Percentiles rank a stretch among this genome's conserved stretches.
Evolutionary conservation across 2,329 filamentous ascomycete genomes (phyloP).

Genomic region (Beauveria sp.): DNA sequence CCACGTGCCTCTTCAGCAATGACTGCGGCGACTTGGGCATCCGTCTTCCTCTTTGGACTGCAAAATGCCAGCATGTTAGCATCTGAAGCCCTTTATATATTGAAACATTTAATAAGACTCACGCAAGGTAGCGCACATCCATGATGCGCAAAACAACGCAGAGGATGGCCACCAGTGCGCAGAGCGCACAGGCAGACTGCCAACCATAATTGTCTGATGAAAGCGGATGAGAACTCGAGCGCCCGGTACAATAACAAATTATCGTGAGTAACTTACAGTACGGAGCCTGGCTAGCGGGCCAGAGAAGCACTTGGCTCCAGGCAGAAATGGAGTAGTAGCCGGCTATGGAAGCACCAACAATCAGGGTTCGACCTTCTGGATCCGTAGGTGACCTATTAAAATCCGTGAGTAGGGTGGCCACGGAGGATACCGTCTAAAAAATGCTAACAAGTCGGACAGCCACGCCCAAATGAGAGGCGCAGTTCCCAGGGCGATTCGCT

Average conservation of each 20-base stretch:
- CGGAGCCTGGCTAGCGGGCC: slow-evolving; percentile 43
- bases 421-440: no score
- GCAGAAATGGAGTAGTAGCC: slow-evolving; percentile 42
- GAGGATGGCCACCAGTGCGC: slow-evolving; percentile 37
- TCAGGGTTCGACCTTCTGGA: slow-evolving; percentile 21
- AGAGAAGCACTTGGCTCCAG: slow-evolving; percentile 44
- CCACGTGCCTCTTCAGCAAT: neutral
- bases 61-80: neutral
- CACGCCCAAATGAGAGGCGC: slow-evolving; percentile 45
- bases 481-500: slow-evolving; percentile 38
- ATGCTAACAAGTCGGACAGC: slow-evolving; percentile 36
- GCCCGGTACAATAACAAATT: neutral
- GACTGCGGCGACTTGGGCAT: neutral
- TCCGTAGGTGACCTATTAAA: slow-evolving; percentile 1
- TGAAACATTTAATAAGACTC: neutral
- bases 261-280: slow-evolving; percentile 28
- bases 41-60: slow-evolving; percentile 10
- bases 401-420: neutral
- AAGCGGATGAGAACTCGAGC: neutral
- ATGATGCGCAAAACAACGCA: slow-evolving; percentile 34
- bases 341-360: slow-evolving; percentile 41
- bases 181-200: slow-evolving; percentile 37
- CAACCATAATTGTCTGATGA: slow-evolving; percentile 35
- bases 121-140: slow-evolving; percentile 24
- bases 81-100: neutral